phyloP scores from a whole-genome alignment of 495 filamentous ascomycete species.

The Aspergillus saccharolyticus region DNA sequence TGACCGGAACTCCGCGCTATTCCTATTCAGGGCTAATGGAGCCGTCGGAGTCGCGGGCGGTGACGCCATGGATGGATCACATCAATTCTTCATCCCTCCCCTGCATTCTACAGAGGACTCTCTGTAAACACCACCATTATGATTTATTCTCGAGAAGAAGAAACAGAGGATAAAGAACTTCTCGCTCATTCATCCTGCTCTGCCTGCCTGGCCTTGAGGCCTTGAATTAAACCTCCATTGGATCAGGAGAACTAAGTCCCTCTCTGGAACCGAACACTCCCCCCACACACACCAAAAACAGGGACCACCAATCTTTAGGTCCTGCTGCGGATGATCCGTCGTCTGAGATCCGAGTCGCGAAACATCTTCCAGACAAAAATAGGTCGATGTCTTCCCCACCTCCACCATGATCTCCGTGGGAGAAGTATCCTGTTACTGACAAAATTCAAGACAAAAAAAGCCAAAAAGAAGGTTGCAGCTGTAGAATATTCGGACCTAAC shows the following conservation, averaged over 20 bases:
- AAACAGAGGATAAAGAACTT: background rate
- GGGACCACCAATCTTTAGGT: slow-evolving; percentile 1
- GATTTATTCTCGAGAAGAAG: background rate
- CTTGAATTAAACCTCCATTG: too few species aligned
- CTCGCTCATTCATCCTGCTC: too few species aligned
- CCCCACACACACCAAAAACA: background rate
- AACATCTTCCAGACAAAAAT: background rate
- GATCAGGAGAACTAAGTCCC: background rate
- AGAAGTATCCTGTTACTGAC: background rate
- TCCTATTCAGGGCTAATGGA: slow-evolving; percentile 21
- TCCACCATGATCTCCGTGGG: background rate
- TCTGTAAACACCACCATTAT: background rate
- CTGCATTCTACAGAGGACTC: background rate
- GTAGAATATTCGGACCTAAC: background rate
- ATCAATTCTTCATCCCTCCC: slow-evolving; percentile 5
- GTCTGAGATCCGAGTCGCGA: slow-evolving; percentile 1
- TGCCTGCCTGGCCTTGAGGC: too few species aligned
- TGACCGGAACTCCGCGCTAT: slow-evolving; percentile 37
- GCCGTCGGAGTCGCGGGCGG: slow-evolving; percentile 5
- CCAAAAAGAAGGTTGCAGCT: background rate
- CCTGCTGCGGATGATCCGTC: background rate
- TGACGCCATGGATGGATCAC: slow-evolving; percentile 26
- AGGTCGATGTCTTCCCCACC: background rate
- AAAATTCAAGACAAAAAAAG: background rate
- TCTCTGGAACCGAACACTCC: background rate